phyloP scores from a whole-genome alignment of 2,329 filamentous ascomycete species.

The Aspergillus brunneoviolaceus region DNA sequence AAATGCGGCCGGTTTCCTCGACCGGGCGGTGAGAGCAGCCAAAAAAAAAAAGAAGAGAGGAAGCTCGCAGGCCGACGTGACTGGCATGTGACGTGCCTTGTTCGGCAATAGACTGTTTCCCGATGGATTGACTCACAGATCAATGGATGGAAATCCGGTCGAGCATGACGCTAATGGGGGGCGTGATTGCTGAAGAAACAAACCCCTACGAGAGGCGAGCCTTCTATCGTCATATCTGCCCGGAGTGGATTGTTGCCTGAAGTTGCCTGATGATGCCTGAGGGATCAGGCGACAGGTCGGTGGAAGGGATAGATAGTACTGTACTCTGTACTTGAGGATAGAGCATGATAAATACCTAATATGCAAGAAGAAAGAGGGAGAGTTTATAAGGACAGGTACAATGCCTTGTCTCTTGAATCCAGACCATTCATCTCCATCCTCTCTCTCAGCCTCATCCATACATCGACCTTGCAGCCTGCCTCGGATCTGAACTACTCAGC shows the following conservation, averaged over 20 bases:
- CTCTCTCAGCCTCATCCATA: too few relatives aligned
- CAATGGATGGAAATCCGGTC: not conserved
- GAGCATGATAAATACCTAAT: too few relatives aligned
- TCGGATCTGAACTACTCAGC: too few relatives aligned
- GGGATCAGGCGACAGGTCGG: not conserved
- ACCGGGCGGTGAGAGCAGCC: constrained; percentile 20
- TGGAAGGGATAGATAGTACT: too few relatives aligned
- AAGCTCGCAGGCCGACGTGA: not conserved
- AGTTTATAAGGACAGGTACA: too few relatives aligned
- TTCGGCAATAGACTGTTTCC: not conserved
- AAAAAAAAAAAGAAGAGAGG: too few relatives aligned
- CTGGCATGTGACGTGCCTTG: constrained; percentile 17
- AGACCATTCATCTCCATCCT: too few relatives aligned
- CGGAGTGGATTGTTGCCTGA: not conserved
- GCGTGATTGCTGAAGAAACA: not conserved
- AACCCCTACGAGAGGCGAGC: not conserved
- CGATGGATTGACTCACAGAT: not conserved
- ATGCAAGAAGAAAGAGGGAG: too few relatives aligned
- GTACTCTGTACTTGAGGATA: too few relatives aligned
- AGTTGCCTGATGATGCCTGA: too few relatives aligned
- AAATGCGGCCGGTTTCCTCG: constrained; percentile 6
- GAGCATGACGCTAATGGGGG: not conserved
- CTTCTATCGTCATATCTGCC: not conserved
- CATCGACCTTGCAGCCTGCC: not conserved
- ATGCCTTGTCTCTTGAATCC: too few relatives aligned